Evolutionary conservation across 352 stramenopile genomes (phyloP), one percentile per base, ranked within the genome.

Genomic region (Globisporangium nunn): DNA sequence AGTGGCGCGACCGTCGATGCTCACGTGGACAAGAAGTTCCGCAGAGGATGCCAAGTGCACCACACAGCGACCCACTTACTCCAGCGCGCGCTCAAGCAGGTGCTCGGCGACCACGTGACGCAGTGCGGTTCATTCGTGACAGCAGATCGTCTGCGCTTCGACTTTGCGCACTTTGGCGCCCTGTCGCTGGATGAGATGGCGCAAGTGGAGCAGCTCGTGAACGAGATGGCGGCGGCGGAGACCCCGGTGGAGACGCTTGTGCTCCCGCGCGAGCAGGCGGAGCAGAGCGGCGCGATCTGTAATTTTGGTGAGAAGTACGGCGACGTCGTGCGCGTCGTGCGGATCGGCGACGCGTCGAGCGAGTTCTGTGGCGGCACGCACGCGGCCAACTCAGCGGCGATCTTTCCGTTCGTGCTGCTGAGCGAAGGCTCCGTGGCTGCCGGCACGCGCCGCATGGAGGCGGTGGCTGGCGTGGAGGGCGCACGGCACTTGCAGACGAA

Each of bases 231-330:
- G 29, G 53, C 73, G 15, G 62, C 66, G 29, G 62, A 72, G 18
- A 37, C 78, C 8, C 43, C 50, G 11, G 73, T 91, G 7, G 58
- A 59, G 40, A 87, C 74, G 11, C 49, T 63, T 4, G 58, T 82
- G 47, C 55, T 91, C 28, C 65, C 70, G 15, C 67, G 75, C 8
- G 66, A 69, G 40, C 53, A 80, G 53, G 77, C 79, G 10, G 80
- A 90, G 58, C 57, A 60, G 8, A 90, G 72, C 49, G 81, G 78
- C 18, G 82, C 80, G 15, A 84, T 90, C 63, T 85, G 74, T 58
- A 87, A 87, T 51, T 92, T 92, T 66, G 82, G 82, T 4, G 82
- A 93, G 41, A 93, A 89, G 46, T 91, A 93, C 52, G 81, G 82
- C n/a, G 81, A 90, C 37, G 48, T 85, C 17, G 81, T 92, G 29